A percentile compares a stretch with the other conserved stretches of the same genome.
Conservation (phyloP, 768 basidiomycete species). For the Tricholoma terreum region DNA sequence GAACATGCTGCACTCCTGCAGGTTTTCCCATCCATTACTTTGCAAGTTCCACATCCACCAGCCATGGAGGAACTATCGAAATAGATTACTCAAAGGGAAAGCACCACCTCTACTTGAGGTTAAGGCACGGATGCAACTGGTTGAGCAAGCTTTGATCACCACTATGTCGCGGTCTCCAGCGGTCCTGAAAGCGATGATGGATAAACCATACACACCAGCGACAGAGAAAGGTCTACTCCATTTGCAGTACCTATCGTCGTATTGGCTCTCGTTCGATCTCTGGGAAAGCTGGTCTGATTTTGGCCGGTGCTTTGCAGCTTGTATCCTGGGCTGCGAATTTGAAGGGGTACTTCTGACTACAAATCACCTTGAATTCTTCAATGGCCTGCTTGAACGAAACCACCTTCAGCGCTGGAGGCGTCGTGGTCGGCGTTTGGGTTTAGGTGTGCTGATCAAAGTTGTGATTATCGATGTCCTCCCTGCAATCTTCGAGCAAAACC, state of each 20-base stretch:
- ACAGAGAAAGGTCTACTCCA: constrained; percentile 2
- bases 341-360: constrained; percentile 34
- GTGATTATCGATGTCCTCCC: no score
- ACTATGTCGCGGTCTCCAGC: no score
- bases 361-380: constrained; percentile 41
- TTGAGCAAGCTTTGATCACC: constrained; percentile 2
- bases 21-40: constrained; percentile 27
- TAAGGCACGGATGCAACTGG: neutral
- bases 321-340: constrained; percentile 13
- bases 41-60: constrained; percentile 39
- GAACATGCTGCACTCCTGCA: constrained; percentile 29
- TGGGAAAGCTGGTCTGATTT: constrained; percentile 33
- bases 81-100: constrained; percentile 8
- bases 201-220: no score
- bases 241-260: constrained; percentile 20
- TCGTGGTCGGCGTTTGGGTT: constrained; percentile 24
- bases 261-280: constrained; percentile 20
- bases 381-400: constrained; percentile 30
- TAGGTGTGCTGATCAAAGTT: constrained; percentile 16
- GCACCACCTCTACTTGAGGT: constrained; percentile 4
- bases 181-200: no score
- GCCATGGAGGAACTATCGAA: constrained; percentile 30
- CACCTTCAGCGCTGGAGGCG: constrained; percentile 24
- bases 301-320: constrained; percentile 24
- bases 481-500: no score